These are phyloP conservation scores for Globisporangium heterothallicum DNA, from an alignment of 352 stramenopile genomes.

Conservation along the genomic window DNA sequence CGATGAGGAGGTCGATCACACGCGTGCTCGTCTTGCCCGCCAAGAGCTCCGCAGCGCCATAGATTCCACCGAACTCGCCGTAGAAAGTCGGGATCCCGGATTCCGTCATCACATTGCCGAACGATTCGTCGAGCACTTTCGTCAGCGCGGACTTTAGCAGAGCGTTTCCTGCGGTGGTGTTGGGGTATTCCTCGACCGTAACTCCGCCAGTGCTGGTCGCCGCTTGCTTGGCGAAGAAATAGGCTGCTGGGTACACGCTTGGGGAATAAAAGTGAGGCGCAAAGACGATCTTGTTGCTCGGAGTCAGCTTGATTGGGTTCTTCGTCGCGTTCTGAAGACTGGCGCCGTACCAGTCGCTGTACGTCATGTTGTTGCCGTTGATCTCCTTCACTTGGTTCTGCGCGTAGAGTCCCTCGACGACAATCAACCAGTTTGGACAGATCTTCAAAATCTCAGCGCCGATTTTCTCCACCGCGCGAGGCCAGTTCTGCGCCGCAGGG, in stretches of 20 bases:
- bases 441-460: slow-evolving; percentile 52
- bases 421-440: slow-evolving; percentile 77
- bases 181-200: slow-evolving; percentile 52
- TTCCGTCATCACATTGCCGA: slow-evolving; percentile 49
- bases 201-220: slow-evolving; percentile 27
- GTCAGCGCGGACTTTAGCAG: slow-evolving; percentile 48
- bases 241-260: slow-evolving; percentile 64
- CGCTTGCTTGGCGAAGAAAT: slow-evolving; percentile 68
- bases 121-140: slow-evolving; percentile 58
- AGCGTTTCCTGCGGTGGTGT: slow-evolving; percentile 54
- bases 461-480: slow-evolving; percentile 59
- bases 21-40: slow-evolving; percentile 60
- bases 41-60: slow-evolving; percentile 47
- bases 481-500: slow-evolving; percentile 56
- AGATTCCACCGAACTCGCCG: slow-evolving; percentile 81
- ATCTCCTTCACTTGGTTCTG: slow-evolving; percentile 37
- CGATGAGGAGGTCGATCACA: slow-evolving; percentile 64
- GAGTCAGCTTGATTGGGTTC: slow-evolving; percentile 57
- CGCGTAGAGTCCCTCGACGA: slow-evolving; percentile 58
- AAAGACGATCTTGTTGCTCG: slow-evolving; percentile 70
- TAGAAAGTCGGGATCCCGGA: slow-evolving; percentile 60
- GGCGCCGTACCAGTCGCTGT: slow-evolving; percentile 80
- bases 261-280: slow-evolving; percentile 82
- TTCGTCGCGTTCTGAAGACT: slow-evolving; percentile 70
- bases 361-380: slow-evolving; percentile 61